Base-by-base conservation (phyloP, 176 grass and related monocot species). In the Phoenix dactylifera region DNA sequence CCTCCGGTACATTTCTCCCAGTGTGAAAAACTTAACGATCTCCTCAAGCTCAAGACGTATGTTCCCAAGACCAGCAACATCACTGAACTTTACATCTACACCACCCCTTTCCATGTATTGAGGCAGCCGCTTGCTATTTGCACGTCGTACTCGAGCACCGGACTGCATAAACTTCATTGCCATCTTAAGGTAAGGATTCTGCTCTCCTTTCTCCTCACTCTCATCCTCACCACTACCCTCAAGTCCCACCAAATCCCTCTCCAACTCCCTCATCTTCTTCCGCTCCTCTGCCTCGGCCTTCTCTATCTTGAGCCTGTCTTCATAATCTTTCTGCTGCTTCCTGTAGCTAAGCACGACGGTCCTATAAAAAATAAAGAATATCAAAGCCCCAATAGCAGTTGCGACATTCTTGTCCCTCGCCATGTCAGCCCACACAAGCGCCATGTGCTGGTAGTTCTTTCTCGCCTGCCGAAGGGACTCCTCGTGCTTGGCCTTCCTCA, bases 1-100 rank as follows among this genome's bases (percentile, higher is more conserved):
- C 18, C 74, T 28, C 64, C 55, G 50, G 54, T 76, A 76, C 25
- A 76, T 61, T 65, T 76, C 74, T 14, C 57, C 74, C n/a, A 76
- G 17, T 22, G 74, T 76, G 64, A 76, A 76, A 66, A 76, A 76
- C 57, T 76, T 76, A 28, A 76, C 74, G 26, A 76, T 60, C 74
- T 76, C 74, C 44, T 76, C 74, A 52, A 76, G 65, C 49, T 76
- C 74, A 44, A 73, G 26, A 19, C 59, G 54, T 63, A 73, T 73
- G 6, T 73, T 73, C 26, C 70, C 70, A 54, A 73, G 70, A 73
- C 70, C 70, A 55, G 70, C 70, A 39, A 73, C 70, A 63, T 73
- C 70, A 24, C 70, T 73, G 60, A 73, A 73, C 51, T 73, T 73
- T 25, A 73, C 59, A 55, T 73, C 70, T 7, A 73, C 28, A 54